Base-by-base conservation (phyloP, 306 rosid genomes). In the Astragalus membranaceus region DNA sequence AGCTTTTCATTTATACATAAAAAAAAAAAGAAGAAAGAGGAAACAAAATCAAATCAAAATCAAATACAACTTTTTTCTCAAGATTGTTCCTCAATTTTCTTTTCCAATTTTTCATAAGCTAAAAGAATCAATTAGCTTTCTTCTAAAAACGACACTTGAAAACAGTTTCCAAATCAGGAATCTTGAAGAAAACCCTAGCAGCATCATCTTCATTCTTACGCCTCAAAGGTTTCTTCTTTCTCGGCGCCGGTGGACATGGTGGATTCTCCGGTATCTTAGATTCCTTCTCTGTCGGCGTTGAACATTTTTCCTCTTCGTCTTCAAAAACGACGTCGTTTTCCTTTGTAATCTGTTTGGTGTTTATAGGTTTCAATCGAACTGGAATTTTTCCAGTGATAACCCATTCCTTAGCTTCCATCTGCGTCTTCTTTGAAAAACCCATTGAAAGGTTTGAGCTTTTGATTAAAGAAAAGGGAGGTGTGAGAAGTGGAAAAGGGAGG, bases 101-200 rank as follows among this genome's bases (percentile, higher is more conserved):
- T n/a, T 5, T 20, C 67, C 41, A 30, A 17, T 29, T 32, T 41
- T 63, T 57, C 70, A 69, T 78, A 39, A 78, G 85, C 77, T 75
- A 72, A 75, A 60, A 56, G 39, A 60, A 62, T 88, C 85, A 90
- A 60, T 73, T 69, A 33, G 84, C 83, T 61, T 89, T 36, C 44
- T 39, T 79, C 86, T 88, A 50, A 88, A 87, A 36, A 71, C 89
- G 33, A 20, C 76, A 70, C 72, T 87, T 94, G 83, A 95, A 91
- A 11, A 91, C 95, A 0, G 95, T 75, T 68, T 95, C 99, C 97
- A 95, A 87, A 68, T 95, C 97, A 13, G 97, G 96, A 11, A 91
- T 89, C 1, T 83, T 80, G 41, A 95, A 95, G 72, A 86, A 95
- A 83, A 89, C 97, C 52, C 80, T 86, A 0, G 72, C 88, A 0